A percentile compares a stretch with the other conserved stretches of the same genome.
Conservation (phyloP, 371 early-diverging fungal species). For the Phascolomyces articulosus region DNA sequence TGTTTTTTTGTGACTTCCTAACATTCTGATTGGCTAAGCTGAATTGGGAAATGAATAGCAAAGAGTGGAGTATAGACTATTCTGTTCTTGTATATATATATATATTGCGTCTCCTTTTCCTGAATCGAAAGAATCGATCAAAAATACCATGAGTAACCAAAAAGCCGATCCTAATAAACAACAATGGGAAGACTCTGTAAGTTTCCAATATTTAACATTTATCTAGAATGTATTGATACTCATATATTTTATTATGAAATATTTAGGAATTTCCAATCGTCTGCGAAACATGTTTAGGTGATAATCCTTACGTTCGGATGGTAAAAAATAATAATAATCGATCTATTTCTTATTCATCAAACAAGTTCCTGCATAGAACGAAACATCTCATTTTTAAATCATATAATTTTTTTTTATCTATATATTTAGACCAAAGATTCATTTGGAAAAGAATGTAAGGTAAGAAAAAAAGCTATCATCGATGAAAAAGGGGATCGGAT, state of each 20-base stretch:
- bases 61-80: too few species aligned
- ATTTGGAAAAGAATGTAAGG: constrained; percentile 93
- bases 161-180: constrained; percentile 75
- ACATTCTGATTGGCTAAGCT: too few species aligned
- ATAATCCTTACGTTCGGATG: constrained; percentile 98
- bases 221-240: not conserved
- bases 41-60: too few species aligned
- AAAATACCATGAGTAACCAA: constrained; percentile 43
- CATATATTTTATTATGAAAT: constrained; percentile 1
- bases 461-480: too few species aligned
- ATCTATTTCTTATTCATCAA: too few species aligned
- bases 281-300: constrained; percentile 97
- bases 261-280: constrained; percentile 82
- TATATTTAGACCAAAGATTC: constrained; percentile 70
- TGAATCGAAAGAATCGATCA: not conserved
- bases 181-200: constrained; percentile 75
- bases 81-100: too few species aligned
- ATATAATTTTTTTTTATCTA: not conserved
- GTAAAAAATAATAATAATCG: too few species aligned
- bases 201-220: not conserved
- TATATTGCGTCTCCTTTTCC: not conserved
- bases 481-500: too few species aligned
- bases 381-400: too few species aligned
- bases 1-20: too few species aligned
- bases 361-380: too few species aligned